Base-by-base conservation (phyloP, 805 yeast species). In the Teunomyces panamensis region DNA sequence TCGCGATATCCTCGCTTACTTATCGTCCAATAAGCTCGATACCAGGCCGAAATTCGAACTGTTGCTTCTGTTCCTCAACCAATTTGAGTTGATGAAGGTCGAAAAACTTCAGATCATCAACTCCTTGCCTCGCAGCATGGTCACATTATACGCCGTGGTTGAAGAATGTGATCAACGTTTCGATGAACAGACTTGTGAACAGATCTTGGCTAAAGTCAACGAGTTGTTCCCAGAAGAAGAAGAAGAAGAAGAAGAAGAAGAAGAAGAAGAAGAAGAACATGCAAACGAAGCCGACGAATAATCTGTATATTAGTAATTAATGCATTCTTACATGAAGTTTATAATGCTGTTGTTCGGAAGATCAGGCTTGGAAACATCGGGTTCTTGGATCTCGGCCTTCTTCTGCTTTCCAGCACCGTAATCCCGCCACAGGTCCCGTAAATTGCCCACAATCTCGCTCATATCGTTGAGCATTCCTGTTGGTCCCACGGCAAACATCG, bases 151-250 rank as follows among this genome's bases (percentile, higher is more conserved):
- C 62, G 77, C 94, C 0, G 69, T 92, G 27, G 82, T 92, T 1
- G 99, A 92, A 61, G 98, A 94, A 61, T 92, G 96, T 65, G 99
- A 92, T 56, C 83, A 81, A 51, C 74, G 99, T 56, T 85, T 90
- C 57, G 68, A 71, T n/a, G 88, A 87, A 49, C 85, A 80, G 1
- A 76, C 83, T 50, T 75, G 87, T 43, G 78, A 81, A 41, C 69
- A 71, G 3, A 77, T 92, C 2, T 53, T 92, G 28, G 78, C 69
- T 4, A 74, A 83, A 44, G 73, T 89, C 14, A 58, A 67, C n/a
- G 73, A 73, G 34, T 69, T 77, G 47, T 79, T 81, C 60, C 88
- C 87, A 2, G 58, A 70, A 9, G 66, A 56, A 9, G 71, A 67
- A 32, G 62, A 54, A 13, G 68, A 58, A 17, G 67, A 49, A 3